These are phyloP conservation scores for Fomitopsis palustris DNA, from an alignment of 1,284 basidiomycete genomes.

Conservation along the genomic window DNA sequence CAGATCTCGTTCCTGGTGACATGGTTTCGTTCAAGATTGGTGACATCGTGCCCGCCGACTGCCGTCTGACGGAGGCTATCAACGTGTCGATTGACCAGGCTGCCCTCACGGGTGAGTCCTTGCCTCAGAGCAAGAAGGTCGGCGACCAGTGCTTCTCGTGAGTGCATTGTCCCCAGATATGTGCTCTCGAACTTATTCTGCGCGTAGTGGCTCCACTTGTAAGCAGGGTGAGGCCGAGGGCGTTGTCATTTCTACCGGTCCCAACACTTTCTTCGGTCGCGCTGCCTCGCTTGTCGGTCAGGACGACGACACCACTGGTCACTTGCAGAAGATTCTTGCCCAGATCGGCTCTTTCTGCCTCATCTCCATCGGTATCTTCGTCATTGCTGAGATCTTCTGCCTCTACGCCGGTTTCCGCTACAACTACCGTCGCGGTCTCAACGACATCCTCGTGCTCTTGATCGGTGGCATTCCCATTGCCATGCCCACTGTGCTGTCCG, in stretches of 20 bases:
- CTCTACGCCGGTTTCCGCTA: conserved; percentile 88
- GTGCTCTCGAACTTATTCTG: conserved; percentile 1
- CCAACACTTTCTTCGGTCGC: conserved; percentile 95
- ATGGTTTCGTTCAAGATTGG: conserved; percentile 97
- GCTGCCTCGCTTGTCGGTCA: conserved; percentile 94
- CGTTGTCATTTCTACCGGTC: conserved; percentile 94
- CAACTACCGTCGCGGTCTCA: conserved; percentile 89
- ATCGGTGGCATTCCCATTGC: conserved; percentile 99
- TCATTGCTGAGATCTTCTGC: conserved; percentile 85
- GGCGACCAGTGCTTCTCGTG: conserved; percentile 96
- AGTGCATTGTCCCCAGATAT: conserved; percentile 31
- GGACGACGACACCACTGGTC: conserved; percentile 94
- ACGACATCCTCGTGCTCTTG: conserved; percentile 95
- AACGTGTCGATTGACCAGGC: conserved; percentile 97
- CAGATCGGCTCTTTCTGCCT: conserved; percentile 96
- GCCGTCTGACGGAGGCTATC: conserved; percentile 91
- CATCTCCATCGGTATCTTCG: conserved; percentile 90
- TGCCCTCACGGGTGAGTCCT: conserved; percentile 93
- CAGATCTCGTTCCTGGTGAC: conserved; percentile 89
- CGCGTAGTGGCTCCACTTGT: conserved; percentile 83
- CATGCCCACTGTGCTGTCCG: conserved; percentile 95
- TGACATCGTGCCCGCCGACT: conserved; percentile 94
- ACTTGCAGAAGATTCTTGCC: conserved; percentile 96
- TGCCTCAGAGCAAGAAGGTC: conserved; percentile 86
- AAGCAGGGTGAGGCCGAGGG: conserved; percentile 98